phyloP scores from a whole-genome alignment of 495 filamentous ascomycete species.

The Amphirosellinia nigrospora region DNA sequence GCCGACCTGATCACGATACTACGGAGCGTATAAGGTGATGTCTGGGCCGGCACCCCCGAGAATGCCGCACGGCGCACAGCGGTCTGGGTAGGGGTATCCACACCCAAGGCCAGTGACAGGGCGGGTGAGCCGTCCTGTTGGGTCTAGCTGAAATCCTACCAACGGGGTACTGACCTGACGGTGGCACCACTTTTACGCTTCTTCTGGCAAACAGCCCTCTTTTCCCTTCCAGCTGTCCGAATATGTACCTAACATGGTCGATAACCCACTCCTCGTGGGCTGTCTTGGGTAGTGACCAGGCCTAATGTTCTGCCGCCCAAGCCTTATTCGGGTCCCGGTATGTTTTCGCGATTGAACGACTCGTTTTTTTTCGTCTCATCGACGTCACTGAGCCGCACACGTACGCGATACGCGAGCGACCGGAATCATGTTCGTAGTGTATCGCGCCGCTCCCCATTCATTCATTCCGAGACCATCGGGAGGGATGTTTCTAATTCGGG shows the following conservation, averaged over 20 bases:
- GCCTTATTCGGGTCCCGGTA: constrained; percentile 2
- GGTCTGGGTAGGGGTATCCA: neutral
- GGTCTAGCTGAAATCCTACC: constrained; percentile 23
- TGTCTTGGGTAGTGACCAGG: neutral
- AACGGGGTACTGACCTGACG: constrained; percentile 11
- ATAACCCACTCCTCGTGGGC: neutral
- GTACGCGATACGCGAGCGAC: neutral
- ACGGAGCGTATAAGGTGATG: constrained; percentile 17
- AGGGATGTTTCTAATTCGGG: neutral
- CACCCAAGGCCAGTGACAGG: constrained; percentile 5
- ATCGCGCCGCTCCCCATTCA: neutral
- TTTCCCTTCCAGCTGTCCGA: neutral
- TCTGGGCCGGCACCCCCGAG: constrained; percentile 13
- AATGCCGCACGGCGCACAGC: neutral
- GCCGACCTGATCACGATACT: constrained; percentile 17
- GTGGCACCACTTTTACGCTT: constrained; percentile 19
- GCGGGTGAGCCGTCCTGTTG: constrained; percentile 8
- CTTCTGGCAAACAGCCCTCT: neutral
- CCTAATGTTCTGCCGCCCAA: constrained; percentile 2
- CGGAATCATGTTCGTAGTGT: neutral
- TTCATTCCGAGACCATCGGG: neutral
- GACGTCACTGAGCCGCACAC: neutral
- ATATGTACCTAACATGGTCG: neutral
- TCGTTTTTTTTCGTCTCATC: neutral
- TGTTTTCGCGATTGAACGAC: constrained; percentile 15